phyloP scores from a whole-genome alignment of 306 rosid species.

The Nissolia schottii region DNA sequence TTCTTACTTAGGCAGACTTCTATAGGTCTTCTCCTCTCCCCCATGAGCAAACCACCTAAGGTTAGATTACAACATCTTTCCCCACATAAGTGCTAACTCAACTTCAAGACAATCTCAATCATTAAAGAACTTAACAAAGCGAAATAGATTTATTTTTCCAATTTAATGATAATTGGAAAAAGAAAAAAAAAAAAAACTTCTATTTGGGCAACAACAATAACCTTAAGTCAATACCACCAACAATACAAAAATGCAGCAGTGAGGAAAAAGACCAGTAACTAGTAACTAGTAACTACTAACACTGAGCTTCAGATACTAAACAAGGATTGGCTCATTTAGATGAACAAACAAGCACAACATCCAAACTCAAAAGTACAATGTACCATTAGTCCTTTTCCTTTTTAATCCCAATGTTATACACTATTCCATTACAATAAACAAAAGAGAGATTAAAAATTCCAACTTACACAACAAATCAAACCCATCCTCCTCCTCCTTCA shows the following conservation, averaged over 20 bases:
- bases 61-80: neutral
- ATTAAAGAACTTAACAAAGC: neutral
- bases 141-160: neutral
- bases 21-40: neutral
- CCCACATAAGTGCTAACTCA: neutral
- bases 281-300: too few species aligned
- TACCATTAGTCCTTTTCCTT: constrained; percentile 6
- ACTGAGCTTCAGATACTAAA: neutral
- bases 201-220: neutral
- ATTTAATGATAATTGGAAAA: neutral
- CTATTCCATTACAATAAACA: constrained; percentile 14
- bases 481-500: neutral
- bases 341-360: neutral
- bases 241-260: neutral
- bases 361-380: constrained; percentile 22
- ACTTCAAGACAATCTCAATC: neutral
- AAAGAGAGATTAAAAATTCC: neutral
- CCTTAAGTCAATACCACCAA: neutral
- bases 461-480: constrained; percentile 42
- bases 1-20: neutral
- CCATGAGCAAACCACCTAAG: neutral
- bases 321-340: constrained; percentile 11
- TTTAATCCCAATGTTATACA: constrained; percentile 5
- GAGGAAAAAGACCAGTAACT: too few species aligned
- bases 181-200: too few species aligned